A percentile compares a stretch with the other conserved stretches of the same genome.
These are phyloP conservation scores for Hypoxylon sp. DNA, from an alignment of 2,329 filamentous ascomycete genomes.

Conservation along the genomic window DNA sequence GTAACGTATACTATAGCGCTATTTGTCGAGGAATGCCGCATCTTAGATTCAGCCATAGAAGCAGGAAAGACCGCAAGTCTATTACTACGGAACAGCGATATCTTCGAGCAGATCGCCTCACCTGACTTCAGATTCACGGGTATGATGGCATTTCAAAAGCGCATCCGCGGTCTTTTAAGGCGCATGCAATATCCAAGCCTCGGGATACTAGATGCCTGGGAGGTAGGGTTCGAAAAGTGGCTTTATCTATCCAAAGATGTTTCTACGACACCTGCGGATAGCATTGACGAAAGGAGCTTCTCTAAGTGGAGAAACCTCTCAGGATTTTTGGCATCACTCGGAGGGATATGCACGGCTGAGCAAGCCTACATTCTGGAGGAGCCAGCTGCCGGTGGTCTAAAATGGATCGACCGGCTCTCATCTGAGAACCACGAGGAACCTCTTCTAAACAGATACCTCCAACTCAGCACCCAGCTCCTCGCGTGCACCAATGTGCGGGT, in stretches of 20 bases:
- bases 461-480: slow-evolving; percentile 70
- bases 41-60: slow-evolving; percentile 61
- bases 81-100: slow-evolving; percentile 66
- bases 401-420: slow-evolving; percentile 70
- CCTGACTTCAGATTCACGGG: slow-evolving; percentile 72
- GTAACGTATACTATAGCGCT: slow-evolving; percentile 69
- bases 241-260: slow-evolving; percentile 70
- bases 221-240: slow-evolving; percentile 71
- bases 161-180: slow-evolving; percentile 66
- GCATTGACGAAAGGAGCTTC: slow-evolving; percentile 63
- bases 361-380: slow-evolving; percentile 67
- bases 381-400: slow-evolving; percentile 61
- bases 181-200: slow-evolving; percentile 68
- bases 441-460: slow-evolving; percentile 66
- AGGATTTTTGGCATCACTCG: slow-evolving; percentile 72
- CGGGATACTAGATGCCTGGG: slow-evolving; percentile 75
- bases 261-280: slow-evolving; percentile 60
- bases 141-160: slow-evolving; percentile 74
- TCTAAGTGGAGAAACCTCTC: slow-evolving; percentile 75
- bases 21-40: slow-evolving; percentile 68
- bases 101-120: slow-evolving; percentile 70
- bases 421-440: slow-evolving; percentile 69
- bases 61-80: slow-evolving; percentile 60
- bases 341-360: slow-evolving; percentile 70
- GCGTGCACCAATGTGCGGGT: slow-evolving; percentile 71